Evolutionary conservation across 352 stramenopile species (phyloP), one percentile per base, ranked within the genome.

Genomic region (Pythium volutum): DNA sequence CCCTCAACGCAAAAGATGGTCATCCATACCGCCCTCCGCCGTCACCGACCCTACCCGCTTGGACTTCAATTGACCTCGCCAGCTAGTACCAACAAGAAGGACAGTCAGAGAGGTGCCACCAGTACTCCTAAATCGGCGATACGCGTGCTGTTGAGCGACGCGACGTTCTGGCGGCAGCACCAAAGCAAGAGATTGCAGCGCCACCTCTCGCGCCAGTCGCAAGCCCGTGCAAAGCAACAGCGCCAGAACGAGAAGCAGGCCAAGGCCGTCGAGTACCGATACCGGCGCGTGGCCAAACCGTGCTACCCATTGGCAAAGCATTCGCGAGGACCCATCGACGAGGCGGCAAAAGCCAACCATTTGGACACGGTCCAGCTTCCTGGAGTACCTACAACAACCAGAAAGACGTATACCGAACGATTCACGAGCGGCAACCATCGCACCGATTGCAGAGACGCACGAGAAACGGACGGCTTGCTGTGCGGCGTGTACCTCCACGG

Each of bases 401-500:
- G 42, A 4, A 36, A 53, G n/a, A 55, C 60, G 10, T 67, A 67
- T 48, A 12, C 36, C 11, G 15, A 18, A 22, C 58, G 52, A 18
- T 55, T 52, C 18, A 36, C 20, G 25, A 49, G 4, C 18, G 9
- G 14, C 25, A 55, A 43, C 9, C 26, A 41, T n/a, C 25, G 25
- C 5, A 22, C 4, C 9, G 25, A 41, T 25, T 34, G 9, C 15
- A 27, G 43, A 25, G 33, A 20, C 31, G 26, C 9, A 25, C 4
- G 15, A 4, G 23, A 47, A 36, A 26, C 39, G 11, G 38, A 49
- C 12, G 66, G 53, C 0, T 18, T 66, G 31, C 64, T 89, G 14
- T 89, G 80, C 59, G 70, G 73, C 0, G 78, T 88, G 18, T 88
- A 84, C 56, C 49, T 81, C 18, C 76, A 86, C 57, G 64, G 73